phyloP scores from a whole-genome alignment of 2,329 filamentous ascomycete species.

The Thermoascus crustaceus region DNA sequence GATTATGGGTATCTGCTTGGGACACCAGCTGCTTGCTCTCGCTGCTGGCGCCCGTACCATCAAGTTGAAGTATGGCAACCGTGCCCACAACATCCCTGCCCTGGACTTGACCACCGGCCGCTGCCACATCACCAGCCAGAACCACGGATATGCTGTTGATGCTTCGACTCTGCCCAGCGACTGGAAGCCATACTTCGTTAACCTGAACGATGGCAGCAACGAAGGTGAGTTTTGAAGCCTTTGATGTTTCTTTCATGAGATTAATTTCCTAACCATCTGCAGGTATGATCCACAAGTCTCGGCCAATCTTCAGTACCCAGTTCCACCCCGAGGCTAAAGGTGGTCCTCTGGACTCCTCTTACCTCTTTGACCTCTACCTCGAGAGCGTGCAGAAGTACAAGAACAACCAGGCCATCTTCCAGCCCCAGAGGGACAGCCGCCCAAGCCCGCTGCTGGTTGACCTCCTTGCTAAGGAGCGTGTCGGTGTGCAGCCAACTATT shows the following conservation, averaged over 20 bases:
- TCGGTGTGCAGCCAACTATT: conserved; percentile 71
- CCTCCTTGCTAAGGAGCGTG: conserved; percentile 85
- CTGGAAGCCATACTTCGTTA: conserved; percentile 98
- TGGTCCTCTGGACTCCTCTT: conserved; percentile 88
- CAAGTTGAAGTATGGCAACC: conserved; percentile 99
- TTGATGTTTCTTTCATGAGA: conserved; percentile 1
- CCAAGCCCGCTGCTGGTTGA: conserved; percentile 84
- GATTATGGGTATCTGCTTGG: conserved; percentile 96
- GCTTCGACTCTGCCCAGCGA: conserved; percentile 70
- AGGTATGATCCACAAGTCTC: conserved; percentile 86
- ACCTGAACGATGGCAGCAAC: conserved; percentile 95
- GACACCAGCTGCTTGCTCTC: conserved; percentile 89
- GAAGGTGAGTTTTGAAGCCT: conserved; percentile 51
- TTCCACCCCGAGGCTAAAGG: conserved; percentile 99
- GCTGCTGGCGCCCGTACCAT: conserved; percentile 81
- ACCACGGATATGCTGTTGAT: conserved; percentile 96
- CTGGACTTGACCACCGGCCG: conserved; percentile 90
- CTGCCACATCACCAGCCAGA: conserved; percentile 98
- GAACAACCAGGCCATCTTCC: conserved; percentile 64
- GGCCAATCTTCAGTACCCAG: conserved; percentile 96
- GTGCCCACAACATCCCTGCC: conserved; percentile 95
- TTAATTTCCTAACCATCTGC: conserved; percentile 10
- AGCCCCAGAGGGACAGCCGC: conserved; percentile 69
- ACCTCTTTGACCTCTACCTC: conserved; percentile 94
- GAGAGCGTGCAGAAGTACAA: conserved; percentile 86